Percentiles rank a stretch among this genome's conserved stretches.
Conservation (phyloP, 192 early-diverging fungal species). For the Pilaira anomala region DNA sequence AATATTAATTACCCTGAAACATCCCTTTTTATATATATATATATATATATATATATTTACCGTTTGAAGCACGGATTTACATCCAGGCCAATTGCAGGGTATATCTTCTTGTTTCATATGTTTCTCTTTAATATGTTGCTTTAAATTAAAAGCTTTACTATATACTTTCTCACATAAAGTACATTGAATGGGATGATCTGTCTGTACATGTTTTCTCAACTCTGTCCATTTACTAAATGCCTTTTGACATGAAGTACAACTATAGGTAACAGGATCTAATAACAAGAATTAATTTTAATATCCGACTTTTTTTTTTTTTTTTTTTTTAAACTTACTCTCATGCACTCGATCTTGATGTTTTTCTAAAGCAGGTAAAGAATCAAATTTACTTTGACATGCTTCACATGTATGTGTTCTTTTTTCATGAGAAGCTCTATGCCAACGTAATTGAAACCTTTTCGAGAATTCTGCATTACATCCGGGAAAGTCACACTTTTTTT, state of each 20-base stretch:
- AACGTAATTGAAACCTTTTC: slow-evolving; percentile 10
- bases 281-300: too few relatives aligned
- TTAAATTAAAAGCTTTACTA: background rate
- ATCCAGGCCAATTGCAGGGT: slow-evolving; percentile 3
- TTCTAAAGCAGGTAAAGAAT: background rate
- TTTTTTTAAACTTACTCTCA: slow-evolving; percentile 12
- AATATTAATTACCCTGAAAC: background rate
- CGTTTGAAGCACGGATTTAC: background rate
- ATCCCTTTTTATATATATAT: background rate
- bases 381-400: background rate
- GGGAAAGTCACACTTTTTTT: slow-evolving; percentile 10
- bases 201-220: background rate
- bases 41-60: background rate
- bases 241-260: background rate
- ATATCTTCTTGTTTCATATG: background rate
- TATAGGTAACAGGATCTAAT: slow-evolving; percentile 13
- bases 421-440: slow-evolving; percentile 5
- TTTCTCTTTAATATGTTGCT: slow-evolving; percentile 1
- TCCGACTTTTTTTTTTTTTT: too few relatives aligned
- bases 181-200: background rate
- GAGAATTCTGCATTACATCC: slow-evolving; percentile 3
- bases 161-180: background rate
- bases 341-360: slow-evolving; percentile 10
- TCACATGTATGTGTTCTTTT: background rate
- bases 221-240: slow-evolving; percentile 10